These are phyloP conservation scores for Amaranthus tricolor DNA, from an alignment of 179 eudicot genomes.

Conservation along the genomic window DNA sequence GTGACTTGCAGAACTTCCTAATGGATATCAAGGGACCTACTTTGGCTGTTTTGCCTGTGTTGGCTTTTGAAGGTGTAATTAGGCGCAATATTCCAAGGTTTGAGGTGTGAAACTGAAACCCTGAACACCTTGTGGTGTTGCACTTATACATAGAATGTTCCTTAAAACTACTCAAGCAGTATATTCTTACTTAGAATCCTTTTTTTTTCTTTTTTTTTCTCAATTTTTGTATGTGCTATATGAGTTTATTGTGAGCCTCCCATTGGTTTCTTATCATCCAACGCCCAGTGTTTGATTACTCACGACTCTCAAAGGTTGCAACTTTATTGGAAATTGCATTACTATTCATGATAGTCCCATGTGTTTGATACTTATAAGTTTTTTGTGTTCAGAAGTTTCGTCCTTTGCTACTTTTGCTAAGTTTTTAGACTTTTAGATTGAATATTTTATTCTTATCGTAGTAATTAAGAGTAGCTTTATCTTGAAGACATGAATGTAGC, in stretches of 20 bases:
- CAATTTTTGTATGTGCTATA: neutral
- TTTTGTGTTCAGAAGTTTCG: too few species aligned
- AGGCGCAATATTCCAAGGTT: constrained; percentile 89
- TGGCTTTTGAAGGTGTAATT: constrained; percentile 96
- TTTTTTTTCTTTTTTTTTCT: neutral
- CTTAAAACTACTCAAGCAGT: neutral
- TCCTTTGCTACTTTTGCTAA: too few species aligned
- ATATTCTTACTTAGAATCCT: neutral
- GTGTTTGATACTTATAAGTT: too few species aligned
- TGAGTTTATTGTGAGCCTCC: neutral
- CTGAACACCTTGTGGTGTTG: constrained; percentile 1
- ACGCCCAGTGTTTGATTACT: too few species aligned
- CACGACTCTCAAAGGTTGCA: too few species aligned
- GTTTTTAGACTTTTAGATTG: too few species aligned
- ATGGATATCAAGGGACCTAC: constrained; percentile 97
- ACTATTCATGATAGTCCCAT: too few species aligned
- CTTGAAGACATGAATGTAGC: too few species aligned
- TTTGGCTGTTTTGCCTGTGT: constrained; percentile 81
- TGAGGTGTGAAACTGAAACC: constrained; percentile 43
- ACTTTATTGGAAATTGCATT: too few species aligned
- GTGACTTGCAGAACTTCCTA: constrained; percentile 62
- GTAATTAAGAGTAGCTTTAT: too few species aligned
- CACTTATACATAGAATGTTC: neutral
- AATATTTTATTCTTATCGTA: too few species aligned
- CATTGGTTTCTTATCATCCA: too few species aligned